These are phyloP conservation scores for Coemansia umbellata DNA, from an alignment of 192 early-diverging fungal species.

Conservation along the genomic window DNA sequence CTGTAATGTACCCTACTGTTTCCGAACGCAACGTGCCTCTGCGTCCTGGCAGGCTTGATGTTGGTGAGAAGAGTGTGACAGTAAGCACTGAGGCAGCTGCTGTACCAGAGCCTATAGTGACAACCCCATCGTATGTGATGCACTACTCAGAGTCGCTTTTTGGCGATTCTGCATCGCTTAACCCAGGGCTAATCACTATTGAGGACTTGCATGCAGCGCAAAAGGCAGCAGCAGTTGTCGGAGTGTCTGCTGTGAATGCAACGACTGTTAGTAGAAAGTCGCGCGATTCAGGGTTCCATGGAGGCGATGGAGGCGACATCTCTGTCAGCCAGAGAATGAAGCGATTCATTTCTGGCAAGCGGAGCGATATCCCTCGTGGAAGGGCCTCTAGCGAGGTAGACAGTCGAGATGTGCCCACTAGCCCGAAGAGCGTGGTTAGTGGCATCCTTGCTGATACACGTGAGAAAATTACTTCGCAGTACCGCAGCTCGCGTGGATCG, in stretches of 20 bases:
- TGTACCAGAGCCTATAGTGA: conserved; percentile 6
- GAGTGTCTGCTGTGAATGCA: conserved; percentile 36
- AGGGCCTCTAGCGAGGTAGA: conserved; percentile 9
- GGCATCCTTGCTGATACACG: conserved; percentile 12
- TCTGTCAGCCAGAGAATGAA: conserved; percentile 45
- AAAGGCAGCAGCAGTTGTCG: conserved; percentile 45
- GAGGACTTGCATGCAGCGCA: conserved; percentile 46
- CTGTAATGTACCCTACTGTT: conserved; percentile 3
- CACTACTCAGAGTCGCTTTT: conserved; percentile 48
- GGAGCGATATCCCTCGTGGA: conserved; percentile 13
- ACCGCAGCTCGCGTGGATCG: conserved; percentile 31
- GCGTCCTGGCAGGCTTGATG: not conserved
- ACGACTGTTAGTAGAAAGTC: conserved; percentile 35
- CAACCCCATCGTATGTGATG: conserved; percentile 45
- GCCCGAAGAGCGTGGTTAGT: conserved; percentile 10
- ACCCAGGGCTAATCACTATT: conserved; percentile 38
- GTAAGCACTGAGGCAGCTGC: not conserved
- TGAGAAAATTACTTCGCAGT: conserved; percentile 23
- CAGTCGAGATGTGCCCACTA: conserved; percentile 5
- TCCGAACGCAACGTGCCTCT: not conserved
- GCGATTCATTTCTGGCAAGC: conserved; percentile 42
- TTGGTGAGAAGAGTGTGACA: not conserved
- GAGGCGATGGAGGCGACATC: conserved; percentile 13
- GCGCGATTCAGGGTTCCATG: conserved; percentile 33
- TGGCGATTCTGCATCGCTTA: conserved; percentile 32